A percentile compares a stretch with the other conserved stretches of the same genome.
These are phyloP conservation scores for Saururus chinensis DNA, from an alignment of 164 flowering plant genomes.

Conservation along the genomic window DNA sequence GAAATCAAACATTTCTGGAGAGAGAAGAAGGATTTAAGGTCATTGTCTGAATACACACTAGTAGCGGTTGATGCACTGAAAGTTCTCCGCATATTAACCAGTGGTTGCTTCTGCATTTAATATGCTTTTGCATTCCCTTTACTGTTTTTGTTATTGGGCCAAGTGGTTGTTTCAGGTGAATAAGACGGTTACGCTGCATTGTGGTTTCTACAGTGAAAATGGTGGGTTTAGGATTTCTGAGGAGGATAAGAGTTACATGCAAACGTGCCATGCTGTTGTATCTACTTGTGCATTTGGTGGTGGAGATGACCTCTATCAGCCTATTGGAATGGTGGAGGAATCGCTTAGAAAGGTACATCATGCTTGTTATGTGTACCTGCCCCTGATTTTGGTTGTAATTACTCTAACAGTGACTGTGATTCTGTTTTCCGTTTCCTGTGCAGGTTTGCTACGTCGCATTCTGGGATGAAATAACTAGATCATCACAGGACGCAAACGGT, in stretches of 20 bases:
- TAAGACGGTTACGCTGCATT: slow-evolving; percentile 56
- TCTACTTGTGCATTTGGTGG: slow-evolving; percentile 99
- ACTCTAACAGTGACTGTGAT: not conserved
- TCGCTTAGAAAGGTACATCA: slow-evolving; percentile 57
- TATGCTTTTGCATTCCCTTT: too few species aligned
- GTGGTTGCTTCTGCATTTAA: too few species aligned
- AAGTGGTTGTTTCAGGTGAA: slow-evolving; percentile 44
- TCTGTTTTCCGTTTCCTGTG: not conserved
- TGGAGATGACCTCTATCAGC: slow-evolving; percentile 96
- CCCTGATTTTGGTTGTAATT: not conserved
- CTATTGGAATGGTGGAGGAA: slow-evolving; percentile 80
- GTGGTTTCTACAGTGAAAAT: slow-evolving; percentile 83
- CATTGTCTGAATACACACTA: slow-evolving; percentile 10
- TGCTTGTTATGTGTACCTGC: not conserved
- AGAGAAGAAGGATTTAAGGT: slow-evolving; percentile 82
- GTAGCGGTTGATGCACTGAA: not conserved
- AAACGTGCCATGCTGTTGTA: slow-evolving; percentile 66
- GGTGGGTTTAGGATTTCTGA: slow-evolving; percentile 83
- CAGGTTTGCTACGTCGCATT: slow-evolving; percentile 97
- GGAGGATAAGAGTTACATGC: slow-evolving; percentile 62
- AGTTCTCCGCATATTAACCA: too few species aligned
- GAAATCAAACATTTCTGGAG: slow-evolving; percentile 59
- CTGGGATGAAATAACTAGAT: slow-evolving; percentile 88
- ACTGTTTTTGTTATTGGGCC: slow-evolving; percentile 11
- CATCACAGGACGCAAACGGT: slow-evolving; percentile 57